Evolutionary conservation across 2,329 filamentous ascomycete species (phyloP).

Genomic region (Thelonectria discophora): DNA sequence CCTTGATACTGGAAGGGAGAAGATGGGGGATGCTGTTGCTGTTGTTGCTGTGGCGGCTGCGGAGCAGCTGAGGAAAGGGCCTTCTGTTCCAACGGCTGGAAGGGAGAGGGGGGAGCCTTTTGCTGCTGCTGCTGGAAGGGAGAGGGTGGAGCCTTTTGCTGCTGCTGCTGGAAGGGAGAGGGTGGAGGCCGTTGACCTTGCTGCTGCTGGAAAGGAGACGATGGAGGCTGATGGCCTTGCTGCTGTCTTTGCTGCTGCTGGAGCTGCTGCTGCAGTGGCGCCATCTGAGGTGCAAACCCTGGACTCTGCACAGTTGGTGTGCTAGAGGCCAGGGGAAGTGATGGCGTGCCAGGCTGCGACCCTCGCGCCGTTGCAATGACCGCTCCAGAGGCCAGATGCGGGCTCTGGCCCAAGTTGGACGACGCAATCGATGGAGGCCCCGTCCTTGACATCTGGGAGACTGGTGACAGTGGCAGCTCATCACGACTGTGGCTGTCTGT

Average conservation of each 20-base stretch:
- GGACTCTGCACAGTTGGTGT: slow-evolving; percentile 31
- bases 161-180: neutral
- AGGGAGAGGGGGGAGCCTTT: neutral
- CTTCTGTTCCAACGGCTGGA: neutral
- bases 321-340: slow-evolving; percentile 26
- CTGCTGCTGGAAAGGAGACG: slow-evolving; percentile 7
- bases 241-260: slow-evolving; percentile 1
- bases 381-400: slow-evolving; percentile 31
- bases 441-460: slow-evolving; percentile 37
- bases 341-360: slow-evolving; percentile 29
- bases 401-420: slow-evolving; percentile 38
- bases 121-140: neutral
- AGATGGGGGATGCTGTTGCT: neutral
- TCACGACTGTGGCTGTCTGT: slow-evolving; percentile 24
- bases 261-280: slow-evolving; percentile 23
- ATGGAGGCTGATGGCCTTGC: neutral
- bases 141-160: neutral
- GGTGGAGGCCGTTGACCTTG: neutral
- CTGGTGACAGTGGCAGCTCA: slow-evolving; percentile 36
- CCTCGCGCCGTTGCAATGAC: slow-evolving; percentile 23
- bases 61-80: neutral
- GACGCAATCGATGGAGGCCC: slow-evolving; percentile 38
- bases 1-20: slow-evolving; percentile 2
- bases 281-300: slow-evolving; percentile 23
- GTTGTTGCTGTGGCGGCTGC: neutral